Evolutionary conservation across 2,329 filamentous ascomycete species (phyloP), one percentile per base, ranked within the genome.

Genomic region (Trichoderma polysporum): DNA sequence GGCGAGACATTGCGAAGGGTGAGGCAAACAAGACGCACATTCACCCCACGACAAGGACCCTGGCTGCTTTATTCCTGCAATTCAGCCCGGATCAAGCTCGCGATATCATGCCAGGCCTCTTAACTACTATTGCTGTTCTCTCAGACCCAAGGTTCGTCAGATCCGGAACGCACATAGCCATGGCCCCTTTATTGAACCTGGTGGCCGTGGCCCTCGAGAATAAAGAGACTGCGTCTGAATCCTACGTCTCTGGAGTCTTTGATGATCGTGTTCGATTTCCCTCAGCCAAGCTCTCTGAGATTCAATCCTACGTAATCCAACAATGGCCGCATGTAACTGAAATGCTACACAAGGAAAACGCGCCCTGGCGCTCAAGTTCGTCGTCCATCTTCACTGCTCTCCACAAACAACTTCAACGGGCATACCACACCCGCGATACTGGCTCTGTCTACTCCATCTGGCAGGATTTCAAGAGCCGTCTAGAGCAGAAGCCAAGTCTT

Each of bases 51-150:
- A 70, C 68, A 1, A 69, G 69, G 35, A 73, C 73, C 3, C 62
- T 79, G 19, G 68, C 71, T 12, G 71, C 75, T 53, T 71, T 79
- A 9, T 77, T 79, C 15, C 73, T 74, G 7, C 75, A 79, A 61
- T 75, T 74, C 17, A 67, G 66, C 0, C 69, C 71, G 2, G 67
- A 68, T 2, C 69, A 76, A 47, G 71, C 74, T 12, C 62, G 60
- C 12, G 68, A 71, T 2, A 68, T 79, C 4, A 50, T 78, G 0
- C 75, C 78, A 4, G 74, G 70, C 1, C 77, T 80, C 17, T 35
- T 80, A 39, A 69, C 75, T 12, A 78, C 78, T 2, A 12, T 77
- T 1, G 73, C 75, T 17, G 66, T 78, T 22, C 53, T 76, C 6
- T 76, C 76, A 5, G 77, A 79, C 49, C 47, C 62, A 17, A 71